Conservation (phyloP, 306 rosid species). For the Prinsepia uniflora region DNA sequence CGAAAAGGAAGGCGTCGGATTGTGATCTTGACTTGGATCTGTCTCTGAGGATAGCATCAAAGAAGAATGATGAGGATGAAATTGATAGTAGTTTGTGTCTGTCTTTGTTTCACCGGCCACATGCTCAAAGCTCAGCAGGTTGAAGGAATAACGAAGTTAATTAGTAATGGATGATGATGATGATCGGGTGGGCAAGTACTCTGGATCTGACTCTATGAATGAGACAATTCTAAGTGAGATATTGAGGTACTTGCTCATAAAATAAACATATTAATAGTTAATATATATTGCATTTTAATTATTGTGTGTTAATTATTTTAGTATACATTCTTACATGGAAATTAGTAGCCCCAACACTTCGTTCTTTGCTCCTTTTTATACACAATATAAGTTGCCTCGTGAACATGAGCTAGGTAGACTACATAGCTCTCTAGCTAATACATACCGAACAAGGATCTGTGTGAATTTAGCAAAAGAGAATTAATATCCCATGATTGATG, state of each 20-base stretch:
- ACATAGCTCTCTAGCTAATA: background rate
- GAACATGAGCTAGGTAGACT: constrained; percentile 8
- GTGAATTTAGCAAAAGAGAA: background rate
- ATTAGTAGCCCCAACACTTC: background rate
- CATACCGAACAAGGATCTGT: background rate
- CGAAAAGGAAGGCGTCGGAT: constrained; percentile 57
- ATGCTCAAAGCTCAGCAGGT: constrained; percentile 30
- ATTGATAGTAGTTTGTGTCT: constrained; percentile 54
- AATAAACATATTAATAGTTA: background rate
- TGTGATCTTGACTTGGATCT: constrained; percentile 59
- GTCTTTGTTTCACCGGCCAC: constrained; percentile 53
- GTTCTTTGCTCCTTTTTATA: background rate
- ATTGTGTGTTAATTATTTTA: constrained; percentile 2
- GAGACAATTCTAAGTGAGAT: constrained; percentile 77
- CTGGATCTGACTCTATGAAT: constrained; percentile 88
- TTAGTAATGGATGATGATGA: background rate
- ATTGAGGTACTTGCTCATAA: constrained; percentile 55
- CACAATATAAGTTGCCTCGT: background rate
- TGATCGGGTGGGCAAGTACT: constrained; percentile 35
- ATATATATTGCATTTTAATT: background rate
- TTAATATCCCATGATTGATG: constrained; percentile 9
- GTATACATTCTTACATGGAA: background rate
- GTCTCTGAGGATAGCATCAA: constrained; percentile 56
- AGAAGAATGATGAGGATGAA: constrained; percentile 29
- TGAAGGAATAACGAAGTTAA: constrained; percentile 26